Evolutionary conservation across 192 early-diverging fungal genomes (phyloP), one percentile per base, ranked within the genome.

Genomic region (Backusella macrospora): DNA sequence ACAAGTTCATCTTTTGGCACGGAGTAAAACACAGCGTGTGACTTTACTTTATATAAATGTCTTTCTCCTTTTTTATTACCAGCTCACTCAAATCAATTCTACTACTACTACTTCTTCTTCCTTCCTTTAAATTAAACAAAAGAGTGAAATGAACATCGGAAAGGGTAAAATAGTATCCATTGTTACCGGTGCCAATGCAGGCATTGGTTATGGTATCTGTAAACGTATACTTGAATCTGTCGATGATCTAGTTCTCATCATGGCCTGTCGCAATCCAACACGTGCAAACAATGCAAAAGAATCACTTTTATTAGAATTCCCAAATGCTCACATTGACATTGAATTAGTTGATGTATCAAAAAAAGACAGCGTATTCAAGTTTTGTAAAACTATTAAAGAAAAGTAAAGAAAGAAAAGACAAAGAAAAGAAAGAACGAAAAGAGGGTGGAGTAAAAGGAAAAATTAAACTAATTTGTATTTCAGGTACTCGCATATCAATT

Each of bases 121-220:
- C 5, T 21, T 46, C 45, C n/a, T 40, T 39, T 42, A 64, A 21
- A 64, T 37, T 15, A 14, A 67, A 66, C 12, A 49, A 70, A 1
- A 21, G 29, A 34, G 29, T 34, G 29, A 34, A 34, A 70, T 70
- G 68, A 15, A 13, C 15, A 18, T 49, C 5, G 46, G 47, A 48
- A 52, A 49, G 38, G 29, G 74, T 46, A 71, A 72, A 45, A 82
- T 55, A 46, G 69, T 83, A 26, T 82, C 84, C 66, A 82, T 86
- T 21, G 75, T 86, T 44, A 86, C 84, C n/a, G 84, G 84, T 14
- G 82, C 84, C n/a, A 86, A 86, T 71, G 64, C 78, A 39, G 85
- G 85, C 1, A 79, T 89, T 37, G 87, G 87, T 23, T 89, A 81
- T 71, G 84, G 80, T 13, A 84, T 86, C 67, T 80, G 80, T n/a